phyloP scores from a whole-genome alignment of 2,329 filamentous ascomycete species.

The Fulvia fulva region DNA sequence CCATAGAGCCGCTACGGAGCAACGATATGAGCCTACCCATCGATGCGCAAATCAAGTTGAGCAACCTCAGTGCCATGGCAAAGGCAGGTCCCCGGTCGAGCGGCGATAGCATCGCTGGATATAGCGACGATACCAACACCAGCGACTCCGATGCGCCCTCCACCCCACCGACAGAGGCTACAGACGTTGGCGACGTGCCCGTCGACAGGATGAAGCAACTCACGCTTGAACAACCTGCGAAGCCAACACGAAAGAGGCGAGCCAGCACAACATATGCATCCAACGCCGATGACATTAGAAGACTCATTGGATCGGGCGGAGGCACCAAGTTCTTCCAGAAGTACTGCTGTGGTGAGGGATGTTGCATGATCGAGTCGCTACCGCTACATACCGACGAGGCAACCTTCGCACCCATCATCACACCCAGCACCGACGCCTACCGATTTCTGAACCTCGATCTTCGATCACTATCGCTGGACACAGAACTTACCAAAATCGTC shows the following conservation, averaged over 20 bases:
- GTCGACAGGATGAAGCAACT: conserved; percentile 16
- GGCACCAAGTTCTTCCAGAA: conserved; percentile 60
- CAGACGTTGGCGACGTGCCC: conserved; percentile 17
- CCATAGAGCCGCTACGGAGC: conserved; percentile 37
- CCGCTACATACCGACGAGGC: conserved; percentile 44
- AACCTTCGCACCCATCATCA: conserved; percentile 45
- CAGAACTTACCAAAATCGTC: conserved; percentile 64
- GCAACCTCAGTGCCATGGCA: conserved; percentile 29
- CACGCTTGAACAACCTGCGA: conserved; percentile 14
- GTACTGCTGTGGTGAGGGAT: conserved; percentile 62
- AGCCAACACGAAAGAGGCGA: conserved; percentile 28
- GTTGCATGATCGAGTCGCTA: conserved; percentile 57
- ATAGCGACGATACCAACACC: conserved; percentile 17
- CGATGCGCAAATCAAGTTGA: conserved; percentile 22
- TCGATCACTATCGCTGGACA: conserved; percentile 65
- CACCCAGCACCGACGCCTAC: conserved; percentile 82
- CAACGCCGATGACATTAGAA: conserved; percentile 53
- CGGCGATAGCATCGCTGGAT: conserved; percentile 26
- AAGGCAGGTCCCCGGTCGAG: conserved; percentile 26
- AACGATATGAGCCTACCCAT: conserved; percentile 16
- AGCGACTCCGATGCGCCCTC: conserved; percentile 30
- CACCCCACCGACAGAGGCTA: conserved; percentile 41
- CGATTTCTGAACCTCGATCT: conserved; percentile 73
- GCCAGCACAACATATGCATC: conserved; percentile 45
- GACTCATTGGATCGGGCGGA: conserved; percentile 53